Evolutionary conservation across 768 basidiomycete genomes (phyloP).

Genomic region (Boletus sp.): DNA sequence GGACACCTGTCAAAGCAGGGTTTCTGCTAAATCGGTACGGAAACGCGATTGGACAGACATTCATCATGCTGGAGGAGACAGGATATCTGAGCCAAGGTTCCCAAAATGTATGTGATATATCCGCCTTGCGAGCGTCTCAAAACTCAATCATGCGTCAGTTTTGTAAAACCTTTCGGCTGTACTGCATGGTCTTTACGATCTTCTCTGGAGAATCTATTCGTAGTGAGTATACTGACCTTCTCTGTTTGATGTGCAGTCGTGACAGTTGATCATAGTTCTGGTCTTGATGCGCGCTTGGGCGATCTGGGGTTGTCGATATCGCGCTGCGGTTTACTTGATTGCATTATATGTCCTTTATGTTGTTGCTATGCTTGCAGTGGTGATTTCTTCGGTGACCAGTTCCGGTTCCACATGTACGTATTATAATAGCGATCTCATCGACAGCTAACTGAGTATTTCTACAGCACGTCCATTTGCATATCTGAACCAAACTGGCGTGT

Average conservation of each 20-base stretch:
- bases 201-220: constrained; percentile 13
- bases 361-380: neutral
- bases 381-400: neutral
- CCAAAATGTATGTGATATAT: neutral
- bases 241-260: neutral
- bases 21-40: constrained; percentile 21
- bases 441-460: neutral
- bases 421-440: neutral
- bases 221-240: neutral
- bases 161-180: constrained; percentile 11
- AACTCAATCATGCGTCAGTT: neutral
- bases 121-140: neutral
- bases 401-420: neutral
- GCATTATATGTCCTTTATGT: constrained; percentile 8
- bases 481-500: neutral
- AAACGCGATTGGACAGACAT: constrained; percentile 13
- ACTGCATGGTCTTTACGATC: constrained; percentile 3
- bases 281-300: constrained; percentile 22
- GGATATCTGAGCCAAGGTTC: constrained; percentile 2
- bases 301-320: constrained; percentile 15
- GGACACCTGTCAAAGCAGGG: constrained; percentile 8
- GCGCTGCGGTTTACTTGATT: constrained; percentile 2
- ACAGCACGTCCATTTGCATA: neutral
- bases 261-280: constrained; percentile 11
- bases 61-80: constrained; percentile 2